A percentile compares a stretch with the other conserved stretches of the same genome.
phyloP scores from a whole-genome alignment of 345 rosid species.

The Murraya paniculata region DNA sequence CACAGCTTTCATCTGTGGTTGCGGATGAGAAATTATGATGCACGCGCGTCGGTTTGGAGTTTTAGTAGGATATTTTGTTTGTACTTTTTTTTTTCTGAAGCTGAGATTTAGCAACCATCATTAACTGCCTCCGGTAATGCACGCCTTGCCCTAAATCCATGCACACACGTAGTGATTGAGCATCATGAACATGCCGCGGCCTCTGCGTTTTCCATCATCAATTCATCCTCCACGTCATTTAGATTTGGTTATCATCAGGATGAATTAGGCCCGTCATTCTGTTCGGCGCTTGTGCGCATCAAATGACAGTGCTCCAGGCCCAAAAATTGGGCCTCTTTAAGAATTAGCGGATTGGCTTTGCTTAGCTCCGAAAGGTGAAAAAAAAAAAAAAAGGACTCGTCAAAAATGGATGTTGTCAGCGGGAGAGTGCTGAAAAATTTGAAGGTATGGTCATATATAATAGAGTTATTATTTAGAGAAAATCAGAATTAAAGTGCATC shows the following conservation, averaged over 20 bases:
- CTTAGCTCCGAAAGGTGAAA: too few relatives aligned
- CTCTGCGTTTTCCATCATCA: neutral
- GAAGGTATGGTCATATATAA: too few relatives aligned
- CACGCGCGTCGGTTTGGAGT: constrained; percentile 18
- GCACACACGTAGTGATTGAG: neutral
- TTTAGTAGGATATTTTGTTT: too few relatives aligned
- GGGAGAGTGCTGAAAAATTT: neutral
- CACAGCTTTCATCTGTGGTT: too few relatives aligned
- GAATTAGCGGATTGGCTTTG: too few relatives aligned
- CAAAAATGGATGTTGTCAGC: neutral
- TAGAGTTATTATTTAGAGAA: neutral
- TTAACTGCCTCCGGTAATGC: constrained; percentile 34
- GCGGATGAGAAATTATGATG: neutral
- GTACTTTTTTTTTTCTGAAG: neutral
- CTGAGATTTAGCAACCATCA: constrained; percentile 27
- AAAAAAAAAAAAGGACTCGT: too few relatives aligned
- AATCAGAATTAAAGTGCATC: neutral
- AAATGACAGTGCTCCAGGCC: neutral
- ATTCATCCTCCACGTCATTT: constrained; percentile 17
- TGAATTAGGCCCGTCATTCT: neutral
- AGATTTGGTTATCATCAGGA: constrained; percentile 10
- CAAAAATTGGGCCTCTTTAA: neutral
- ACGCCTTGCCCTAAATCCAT: constrained; percentile 32
- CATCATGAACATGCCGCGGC: neutral
- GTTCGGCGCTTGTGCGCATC: too few relatives aligned